A percentile compares a stretch with the other conserved stretches of the same genome.
phyloP scores from a whole-genome alignment of 805 yeast genomes.

The Dipodascus albidus region DNA sequence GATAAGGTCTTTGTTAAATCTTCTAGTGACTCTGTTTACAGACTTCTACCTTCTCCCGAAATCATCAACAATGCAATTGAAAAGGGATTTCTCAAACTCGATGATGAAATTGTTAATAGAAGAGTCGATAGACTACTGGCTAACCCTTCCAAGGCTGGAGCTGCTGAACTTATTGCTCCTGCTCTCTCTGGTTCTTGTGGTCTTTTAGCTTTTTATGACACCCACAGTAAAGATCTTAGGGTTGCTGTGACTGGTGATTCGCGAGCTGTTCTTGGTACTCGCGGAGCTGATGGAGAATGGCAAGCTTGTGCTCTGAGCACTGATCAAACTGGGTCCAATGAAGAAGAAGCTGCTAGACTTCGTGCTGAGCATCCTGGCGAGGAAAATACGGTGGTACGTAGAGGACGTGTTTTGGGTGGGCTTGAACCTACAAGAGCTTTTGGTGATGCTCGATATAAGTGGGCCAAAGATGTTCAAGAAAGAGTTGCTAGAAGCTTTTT shows the following conservation, averaged over 20 bases:
- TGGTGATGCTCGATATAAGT: conserved; percentile 92
- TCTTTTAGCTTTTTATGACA: conserved; percentile 74
- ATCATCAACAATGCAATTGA: conserved; percentile 70
- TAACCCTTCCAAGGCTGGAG: conserved; percentile 47
- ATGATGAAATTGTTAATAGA: conserved; percentile 73
- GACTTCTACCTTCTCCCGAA: conserved; percentile 56
- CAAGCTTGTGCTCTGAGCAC: conserved; percentile 74
- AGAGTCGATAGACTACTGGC: conserved; percentile 60
- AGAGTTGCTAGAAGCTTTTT: conserved; percentile 63
- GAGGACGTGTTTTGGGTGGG: conserved; percentile 87
- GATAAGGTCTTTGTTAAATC: conserved; percentile 45
- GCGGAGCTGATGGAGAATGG: conserved; percentile 56
- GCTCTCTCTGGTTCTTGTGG: conserved; percentile 96
- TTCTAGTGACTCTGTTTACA: conserved; percentile 30
- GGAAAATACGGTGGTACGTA: conserved; percentile 56
- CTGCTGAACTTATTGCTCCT: conserved; percentile 72
- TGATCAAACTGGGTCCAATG: conserved; percentile 92
- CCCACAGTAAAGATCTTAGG: conserved; percentile 54
- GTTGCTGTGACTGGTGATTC: conserved; percentile 97
- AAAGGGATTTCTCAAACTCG: conserved; percentile 70
- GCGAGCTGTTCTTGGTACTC: conserved; percentile 71
- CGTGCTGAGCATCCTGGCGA: conserved; percentile 86
- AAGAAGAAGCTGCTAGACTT: conserved; percentile 74
- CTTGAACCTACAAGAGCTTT: conserved; percentile 94
- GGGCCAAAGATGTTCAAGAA: conserved; percentile 67